Percentiles rank a stretch among this genome's conserved stretches.
Conservation (phyloP, 805 yeast genomes). For the Saturnispora serradocipensis region DNA sequence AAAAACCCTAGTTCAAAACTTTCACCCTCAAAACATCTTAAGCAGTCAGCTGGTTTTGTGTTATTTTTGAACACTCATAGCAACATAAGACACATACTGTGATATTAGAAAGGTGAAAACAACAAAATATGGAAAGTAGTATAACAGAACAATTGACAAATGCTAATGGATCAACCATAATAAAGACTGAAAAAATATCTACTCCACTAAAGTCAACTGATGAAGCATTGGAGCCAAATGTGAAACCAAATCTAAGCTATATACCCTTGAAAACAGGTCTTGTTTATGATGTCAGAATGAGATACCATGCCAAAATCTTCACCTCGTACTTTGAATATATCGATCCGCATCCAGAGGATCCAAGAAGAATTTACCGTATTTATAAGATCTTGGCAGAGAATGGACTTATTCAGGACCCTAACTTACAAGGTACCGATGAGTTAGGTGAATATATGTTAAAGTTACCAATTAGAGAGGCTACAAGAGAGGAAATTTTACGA, state of each 20-base stretch:
- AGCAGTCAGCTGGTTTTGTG: not conserved
- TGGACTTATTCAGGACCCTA: slow-evolving; percentile 76
- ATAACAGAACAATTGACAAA: slow-evolving; percentile 6
- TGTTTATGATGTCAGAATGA: slow-evolving; percentile 94
- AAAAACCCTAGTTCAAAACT: not conserved
- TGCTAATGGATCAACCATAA: slow-evolving; percentile 25
- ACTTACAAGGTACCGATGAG: slow-evolving; percentile 59
- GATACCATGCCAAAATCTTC: slow-evolving; percentile 92
- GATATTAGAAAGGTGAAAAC: not conserved
- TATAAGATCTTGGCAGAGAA: slow-evolving; percentile 91
- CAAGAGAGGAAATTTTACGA: slow-evolving; percentile 70
- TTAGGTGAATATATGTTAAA: slow-evolving; percentile 84
- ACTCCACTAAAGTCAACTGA: not conserved
- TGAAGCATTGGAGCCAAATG: slow-evolving; percentile 30
- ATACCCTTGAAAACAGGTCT: slow-evolving; percentile 81
- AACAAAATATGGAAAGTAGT: not conserved
- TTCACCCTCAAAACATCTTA: not conserved
- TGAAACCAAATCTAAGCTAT: slow-evolving; percentile 60
- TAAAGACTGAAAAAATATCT: not conserved
- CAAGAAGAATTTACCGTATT: slow-evolving; percentile 87
- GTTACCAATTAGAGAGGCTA: slow-evolving; percentile 85
- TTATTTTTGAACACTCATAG: not conserved
- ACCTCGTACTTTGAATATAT: slow-evolving; percentile 88
- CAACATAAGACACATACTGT: not conserved
- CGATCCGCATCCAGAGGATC: slow-evolving; percentile 99